Conservation (phyloP, 2,329 filamentous ascomycete genomes). For the Botrytis galanthina region DNA sequence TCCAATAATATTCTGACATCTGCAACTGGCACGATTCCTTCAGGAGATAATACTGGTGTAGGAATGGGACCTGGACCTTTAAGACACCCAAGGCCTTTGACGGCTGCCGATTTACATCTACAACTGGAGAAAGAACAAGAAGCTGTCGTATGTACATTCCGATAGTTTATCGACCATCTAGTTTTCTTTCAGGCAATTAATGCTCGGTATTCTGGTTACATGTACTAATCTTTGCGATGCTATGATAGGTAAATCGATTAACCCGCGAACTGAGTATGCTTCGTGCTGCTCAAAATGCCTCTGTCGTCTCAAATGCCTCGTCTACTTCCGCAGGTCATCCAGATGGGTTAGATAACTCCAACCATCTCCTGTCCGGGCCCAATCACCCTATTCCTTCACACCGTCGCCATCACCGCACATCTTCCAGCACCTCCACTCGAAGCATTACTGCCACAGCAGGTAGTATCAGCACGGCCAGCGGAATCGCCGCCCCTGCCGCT, state of each 20-base stretch:
- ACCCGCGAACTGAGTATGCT: constrained; percentile 84
- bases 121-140: constrained; percentile 95
- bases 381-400: constrained; percentile 55
- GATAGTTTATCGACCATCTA: background rate
- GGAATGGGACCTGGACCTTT: constrained; percentile 67
- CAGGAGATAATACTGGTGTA: constrained; percentile 46
- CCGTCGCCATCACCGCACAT: constrained; percentile 54
- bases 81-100: constrained; percentile 83
- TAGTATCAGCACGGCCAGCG: constrained; percentile 38
- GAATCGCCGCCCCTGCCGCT: constrained; percentile 26
- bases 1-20: constrained; percentile 24
- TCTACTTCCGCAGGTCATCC: constrained; percentile 57
- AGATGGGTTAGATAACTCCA: constrained; percentile 47
- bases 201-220: background rate
- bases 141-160: constrained; percentile 66
- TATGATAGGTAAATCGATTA: constrained; percentile 77
- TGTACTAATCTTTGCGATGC: constrained; percentile 14
- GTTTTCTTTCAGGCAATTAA: background rate
- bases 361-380: constrained; percentile 56
- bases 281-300: constrained; percentile 67
- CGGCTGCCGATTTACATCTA: constrained; percentile 81
- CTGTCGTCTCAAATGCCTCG: constrained; percentile 63
- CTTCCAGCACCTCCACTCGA: constrained; percentile 53
- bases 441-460: constrained; percentile 50
- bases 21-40: constrained; percentile 6